Evolutionary conservation across 2,329 filamentous ascomycete species (phyloP), one percentile per base, ranked within the genome.

Genomic region (Nemania sp.): DNA sequence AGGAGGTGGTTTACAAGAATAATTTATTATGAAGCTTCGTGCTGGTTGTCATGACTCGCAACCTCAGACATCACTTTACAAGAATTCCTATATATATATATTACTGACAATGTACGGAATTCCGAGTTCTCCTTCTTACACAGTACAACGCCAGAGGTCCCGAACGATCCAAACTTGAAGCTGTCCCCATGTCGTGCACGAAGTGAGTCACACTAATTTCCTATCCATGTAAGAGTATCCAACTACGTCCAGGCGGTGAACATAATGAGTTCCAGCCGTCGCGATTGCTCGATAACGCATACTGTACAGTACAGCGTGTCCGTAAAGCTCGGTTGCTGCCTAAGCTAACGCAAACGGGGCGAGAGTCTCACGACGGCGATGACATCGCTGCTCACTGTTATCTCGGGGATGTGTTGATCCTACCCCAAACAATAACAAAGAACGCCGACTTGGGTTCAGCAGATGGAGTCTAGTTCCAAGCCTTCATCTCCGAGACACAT

Each of bases 111-210:
- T 34, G 21, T 47, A 32, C 53, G 60, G 60, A 59, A 32, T 35
- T 62, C 60, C 56, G 60, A 53, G 60, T 50, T 59, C 55, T 55
- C 55, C 7, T 29, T 46, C 45, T 55, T 35, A 55, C 25, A 59
- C 6, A 35, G 34, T 18, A 7, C n/a, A 5, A 47, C n/a, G 34
- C 45, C 12, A 18, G 21, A 42, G n/a, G 34, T 15, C 9, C 17
- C 34, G 21, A 15, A 21, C 59, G 54, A 62, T 46, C 46, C 42
- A 54, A n/a, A 34, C 49, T 21, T 54, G 20, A 46, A 45, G 40
- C 9, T 9, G n/a, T 46, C 13, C 10, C 29, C 20, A 29, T 54
- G 25, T 25, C 6, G 6, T 5, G 13, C 15, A 29, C 25, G 25
- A n/a, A 40, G 7, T 25, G 37, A 15, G 29, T 54, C 50, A 51